Base-by-base conservation (phyloP, 2,329 filamentous ascomycete genomes). In the Mycocentrospora acerina region DNA sequence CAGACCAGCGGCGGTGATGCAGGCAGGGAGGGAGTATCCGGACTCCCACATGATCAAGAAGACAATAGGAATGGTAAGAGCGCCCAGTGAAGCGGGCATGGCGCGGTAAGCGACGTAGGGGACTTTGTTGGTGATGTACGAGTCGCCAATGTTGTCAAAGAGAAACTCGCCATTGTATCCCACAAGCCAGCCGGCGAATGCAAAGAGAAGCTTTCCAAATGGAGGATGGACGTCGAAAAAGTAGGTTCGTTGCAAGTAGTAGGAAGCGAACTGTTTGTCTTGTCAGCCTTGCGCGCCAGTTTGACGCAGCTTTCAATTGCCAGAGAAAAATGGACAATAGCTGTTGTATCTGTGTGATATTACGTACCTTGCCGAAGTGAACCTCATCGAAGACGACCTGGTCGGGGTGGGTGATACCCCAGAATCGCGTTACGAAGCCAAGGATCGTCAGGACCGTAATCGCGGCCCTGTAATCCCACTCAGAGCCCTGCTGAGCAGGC, bases 11-110 rank as follows among this genome's bases (percentile, higher is more conserved):
- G 93, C 89, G 40, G 96, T 77, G 38, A 97, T 75, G 66, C 88
- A 95, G 40, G 93, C 93, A 9, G 93, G 93, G 28, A 98, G 77
- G 51, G 89, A 95, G 72, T 98, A 98, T 48, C 90, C 93, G 33
- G 93, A 97, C 72, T 98, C 93, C 93, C 93, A 98, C 93, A 98
- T 98, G 70, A 95, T 98, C 66, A 95, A 73, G 70, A 95, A 98
- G 40, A 88, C 84, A 32, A 91, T 86, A n/a, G 90, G 86, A 35
- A 98, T 89, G 9, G 93, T 98, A 54, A 98, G 75, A 40, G 93
- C 86, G 52, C 93, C 93, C 55, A 97, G 82, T 33, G 93, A 81
- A 43, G 93, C 93, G 28, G 93, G 93, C 76, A 98, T 81, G 30
- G 90, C 86, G 57, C 93, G 88, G 74, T 94, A 95, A 46, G 93